These are phyloP conservation scores for Ulota crispa DNA, from an alignment of 225 moss, liverwort and hornwort genomes.

Conservation along the genomic window DNA sequence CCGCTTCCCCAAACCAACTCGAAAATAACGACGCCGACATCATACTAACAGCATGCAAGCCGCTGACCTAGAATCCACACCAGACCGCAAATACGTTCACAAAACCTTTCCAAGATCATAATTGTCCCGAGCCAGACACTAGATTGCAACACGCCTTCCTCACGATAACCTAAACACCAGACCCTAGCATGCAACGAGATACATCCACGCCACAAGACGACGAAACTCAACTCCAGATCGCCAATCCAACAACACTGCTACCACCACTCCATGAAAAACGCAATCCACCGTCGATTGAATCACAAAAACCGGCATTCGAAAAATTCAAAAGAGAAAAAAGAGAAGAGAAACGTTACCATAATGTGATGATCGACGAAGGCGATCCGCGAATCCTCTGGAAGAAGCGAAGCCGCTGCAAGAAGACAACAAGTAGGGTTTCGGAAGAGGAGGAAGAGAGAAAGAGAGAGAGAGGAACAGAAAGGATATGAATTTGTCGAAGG, in stretches of 20 bases:
- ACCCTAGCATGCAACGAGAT: background rate
- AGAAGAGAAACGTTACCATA: background rate
- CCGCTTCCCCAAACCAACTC: background rate
- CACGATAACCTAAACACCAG: background rate
- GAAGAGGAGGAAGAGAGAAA: background rate
- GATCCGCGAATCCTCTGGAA: background rate
- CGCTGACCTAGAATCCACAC: background rate
- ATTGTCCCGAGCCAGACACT: background rate
- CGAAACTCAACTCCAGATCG: too few relatives aligned
- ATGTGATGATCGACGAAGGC: background rate
- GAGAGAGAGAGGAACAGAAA: background rate
- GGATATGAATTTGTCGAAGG: background rate
- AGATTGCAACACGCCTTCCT: too few relatives aligned
- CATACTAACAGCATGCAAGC: fast-evolving
- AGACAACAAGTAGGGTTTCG: background rate
- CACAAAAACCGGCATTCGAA: background rate
- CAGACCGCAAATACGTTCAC: background rate
- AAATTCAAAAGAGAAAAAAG: too few relatives aligned
- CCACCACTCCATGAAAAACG: too few relatives aligned
- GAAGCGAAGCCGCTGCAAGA: too few relatives aligned
- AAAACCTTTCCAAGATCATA: background rate
- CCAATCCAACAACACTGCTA: background rate
- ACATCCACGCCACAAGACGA: background rate
- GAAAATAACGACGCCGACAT: too few relatives aligned
- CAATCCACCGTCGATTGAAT: too few relatives aligned